Evolutionary conservation across 495 filamentous ascomycete genomes (phyloP).

Genomic region (Xanthoparmelia taractica): DNA sequence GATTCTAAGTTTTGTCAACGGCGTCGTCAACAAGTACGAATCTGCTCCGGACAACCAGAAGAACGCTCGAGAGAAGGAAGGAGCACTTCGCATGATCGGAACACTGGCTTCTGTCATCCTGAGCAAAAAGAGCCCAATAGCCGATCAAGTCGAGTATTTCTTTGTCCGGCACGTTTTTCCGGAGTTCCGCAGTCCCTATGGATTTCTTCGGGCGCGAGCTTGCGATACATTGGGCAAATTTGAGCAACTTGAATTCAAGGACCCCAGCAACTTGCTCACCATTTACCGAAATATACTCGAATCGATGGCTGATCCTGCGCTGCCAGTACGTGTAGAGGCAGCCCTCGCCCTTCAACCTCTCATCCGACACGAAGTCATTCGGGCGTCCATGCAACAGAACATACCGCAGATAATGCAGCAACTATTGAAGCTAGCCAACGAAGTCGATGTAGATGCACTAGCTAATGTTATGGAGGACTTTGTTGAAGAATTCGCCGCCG

Average conservation of each 20-base stretch:
- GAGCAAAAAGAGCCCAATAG: conserved; percentile 95
- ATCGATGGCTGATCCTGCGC: conserved; percentile 84
- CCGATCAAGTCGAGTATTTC: conserved; percentile 97
- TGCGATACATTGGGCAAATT: conserved; percentile 98
- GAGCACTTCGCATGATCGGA: conserved; percentile 93
- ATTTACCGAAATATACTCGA: conserved; percentile 96
- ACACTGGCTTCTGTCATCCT: conserved; percentile 89
- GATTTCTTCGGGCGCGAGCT: conserved; percentile 88
- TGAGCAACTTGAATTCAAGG: conserved; percentile 90
- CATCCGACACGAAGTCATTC: conserved; percentile 90
- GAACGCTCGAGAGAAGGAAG: conserved; percentile 90
- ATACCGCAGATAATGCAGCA: conserved; percentile 99
- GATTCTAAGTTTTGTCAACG: conserved; percentile 87
- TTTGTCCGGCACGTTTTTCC: conserved; percentile 97
- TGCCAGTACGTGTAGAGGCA: conserved; percentile 91
- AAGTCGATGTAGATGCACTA: conserved; percentile 87
- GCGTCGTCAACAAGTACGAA: conserved; percentile 85
- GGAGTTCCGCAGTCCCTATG: conserved; percentile 87
- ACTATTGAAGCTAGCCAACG: conserved; percentile 88
- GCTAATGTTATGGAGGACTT: conserved; percentile 99
- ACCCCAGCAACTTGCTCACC: conserved; percentile 83
- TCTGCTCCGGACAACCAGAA: conserved; percentile 75
- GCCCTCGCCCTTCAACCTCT: conserved; percentile 90
- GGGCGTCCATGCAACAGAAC: conserved; percentile 88
- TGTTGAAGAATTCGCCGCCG: conserved; percentile 92